Evolutionary conservation across 2,329 filamentous ascomycete genomes (phyloP), one percentile per base, ranked within the genome.

Genomic region (Arthrinium puccinioides): DNA sequence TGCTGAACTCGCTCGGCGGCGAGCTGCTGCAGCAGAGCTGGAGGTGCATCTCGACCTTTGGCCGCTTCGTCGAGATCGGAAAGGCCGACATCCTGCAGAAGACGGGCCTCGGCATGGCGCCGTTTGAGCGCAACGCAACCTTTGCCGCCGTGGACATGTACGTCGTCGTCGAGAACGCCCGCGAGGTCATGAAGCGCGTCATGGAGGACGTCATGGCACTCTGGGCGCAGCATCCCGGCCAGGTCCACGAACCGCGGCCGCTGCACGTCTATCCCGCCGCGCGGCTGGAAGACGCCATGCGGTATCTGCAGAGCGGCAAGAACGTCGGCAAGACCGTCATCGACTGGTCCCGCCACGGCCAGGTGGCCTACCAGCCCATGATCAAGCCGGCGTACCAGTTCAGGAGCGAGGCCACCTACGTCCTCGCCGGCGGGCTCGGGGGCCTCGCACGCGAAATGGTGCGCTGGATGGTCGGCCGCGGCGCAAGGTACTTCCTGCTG

Each of bases 391-490:
- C 18, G 14, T 16, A 20, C 21, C n/a, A 31, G 29, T 31, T n/a
- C 28, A 19, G 28, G 16, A 21, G 44, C 2, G 57, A 71, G 40
- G 64, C 61, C 3, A 66, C 67, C 0, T 74, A 74, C 45, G 50
- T 74, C 29, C 57, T 74, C 30, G 61, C 72, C 18, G 70, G 71
- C 13, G 68, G 70, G 11, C 68, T 68, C 1, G 70, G 70, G 23
- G 70, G 69, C 11, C 55, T 74, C 8, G 70, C 70, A 6, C 59
- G 66, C 31, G 67, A 64, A 36, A 64, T 74, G 50, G 54, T 67
- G 6, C 59, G 57, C 8, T 67, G 67, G 61, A 70, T 75, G 67
- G 58, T 67, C 4, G 53, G 55, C 21, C 61, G 62, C n/a, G 72
- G 71, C 3, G 72, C 70, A 6, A 57, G 59, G 8, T 60, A 67